A percentile compares a stretch with the other conserved stretches of the same genome.
These are phyloP conservation scores for Linum lewisii DNA, from an alignment of 345 rosid genomes.

Conservation along the genomic window DNA sequence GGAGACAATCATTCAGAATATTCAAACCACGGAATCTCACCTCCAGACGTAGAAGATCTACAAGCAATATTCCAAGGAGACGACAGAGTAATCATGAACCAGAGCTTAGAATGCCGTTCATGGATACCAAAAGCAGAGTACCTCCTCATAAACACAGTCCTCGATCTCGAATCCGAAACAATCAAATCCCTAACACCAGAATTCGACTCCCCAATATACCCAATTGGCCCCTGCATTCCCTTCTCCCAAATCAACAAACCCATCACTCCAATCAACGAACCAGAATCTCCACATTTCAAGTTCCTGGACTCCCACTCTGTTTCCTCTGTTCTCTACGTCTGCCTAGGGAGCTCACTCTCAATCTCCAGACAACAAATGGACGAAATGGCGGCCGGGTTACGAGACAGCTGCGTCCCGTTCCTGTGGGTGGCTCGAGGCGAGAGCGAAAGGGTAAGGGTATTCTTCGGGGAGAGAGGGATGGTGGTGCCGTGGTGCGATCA, in stretches of 20 bases:
- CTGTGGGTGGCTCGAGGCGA: slow-evolving; percentile 41
- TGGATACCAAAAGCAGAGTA: slow-evolving; percentile 36
- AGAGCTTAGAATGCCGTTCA: slow-evolving; percentile 32
- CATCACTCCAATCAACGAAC: no score
- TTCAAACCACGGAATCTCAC: background rate
- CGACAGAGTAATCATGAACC: slow-evolving; percentile 17
- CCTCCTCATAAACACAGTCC: slow-evolving; percentile 37
- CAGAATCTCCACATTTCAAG: slow-evolving; percentile 8
- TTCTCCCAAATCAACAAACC: slow-evolving; percentile 8
- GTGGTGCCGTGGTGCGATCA: slow-evolving; percentile 53
- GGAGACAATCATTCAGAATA: background rate
- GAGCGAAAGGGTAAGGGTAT: background rate
- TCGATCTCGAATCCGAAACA: slow-evolving; percentile 39
- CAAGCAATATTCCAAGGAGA: slow-evolving; percentile 18
- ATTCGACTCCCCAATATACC: slow-evolving; percentile 22
- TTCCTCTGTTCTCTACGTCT: slow-evolving; percentile 33
- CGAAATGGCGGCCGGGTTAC: slow-evolving; percentile 29
- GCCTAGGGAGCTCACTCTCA: slow-evolving; percentile 36
- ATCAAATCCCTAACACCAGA: slow-evolving; percentile 21
- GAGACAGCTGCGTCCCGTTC: slow-evolving; percentile 22
- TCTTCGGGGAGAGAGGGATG: slow-evolving; percentile 1
- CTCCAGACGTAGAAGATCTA: slow-evolving; percentile 25
- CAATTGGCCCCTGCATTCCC: slow-evolving; percentile 36
- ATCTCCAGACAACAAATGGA: slow-evolving; percentile 27
- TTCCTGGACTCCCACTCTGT: slow-evolving; percentile 34